phyloP scores from a whole-genome alignment of 306 rosid species.

The Pyrus communis region DNA sequence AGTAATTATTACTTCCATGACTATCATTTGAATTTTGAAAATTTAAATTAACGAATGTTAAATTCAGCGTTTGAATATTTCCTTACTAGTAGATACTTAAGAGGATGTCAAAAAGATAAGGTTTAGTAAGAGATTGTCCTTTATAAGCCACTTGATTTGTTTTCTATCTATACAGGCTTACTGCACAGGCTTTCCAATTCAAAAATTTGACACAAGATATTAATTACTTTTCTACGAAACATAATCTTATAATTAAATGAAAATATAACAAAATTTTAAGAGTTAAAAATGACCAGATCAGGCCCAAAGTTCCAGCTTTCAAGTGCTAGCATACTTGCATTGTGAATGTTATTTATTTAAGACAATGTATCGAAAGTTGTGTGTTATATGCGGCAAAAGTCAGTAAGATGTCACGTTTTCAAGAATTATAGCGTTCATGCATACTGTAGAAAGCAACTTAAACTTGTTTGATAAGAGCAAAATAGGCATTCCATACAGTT shows the following conservation, averaged over 20 bases:
- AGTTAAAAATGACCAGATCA: neutral
- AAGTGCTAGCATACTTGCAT: neutral
- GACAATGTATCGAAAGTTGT: neutral
- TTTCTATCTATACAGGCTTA: neutral
- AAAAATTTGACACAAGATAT: neutral
- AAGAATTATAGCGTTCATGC: slow-evolving; percentile 46
- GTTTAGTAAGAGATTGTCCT: neutral
- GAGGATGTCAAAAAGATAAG: neutral
- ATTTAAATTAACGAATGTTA: neutral
- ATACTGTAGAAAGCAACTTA: slow-evolving; percentile 33
- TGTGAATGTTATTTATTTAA: neutral
- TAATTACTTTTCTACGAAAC: neutral
- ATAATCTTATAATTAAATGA: neutral
- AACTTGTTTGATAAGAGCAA: slow-evolving; percentile 52
- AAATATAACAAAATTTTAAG: neutral
- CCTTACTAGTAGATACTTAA: neutral
- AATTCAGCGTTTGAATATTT: neutral
- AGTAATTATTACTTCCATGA: neutral
- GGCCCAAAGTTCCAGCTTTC: neutral
- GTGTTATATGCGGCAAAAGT: neutral
- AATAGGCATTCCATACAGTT: slow-evolving; percentile 46
- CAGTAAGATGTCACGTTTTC: slow-evolving; percentile 12
- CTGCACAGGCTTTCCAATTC: neutral
- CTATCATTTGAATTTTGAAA: neutral
- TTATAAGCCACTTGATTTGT: neutral